Evolutionary conservation across 441 rosid genomes (phyloP).

Genomic region (Adansonia rubrostipa): DNA sequence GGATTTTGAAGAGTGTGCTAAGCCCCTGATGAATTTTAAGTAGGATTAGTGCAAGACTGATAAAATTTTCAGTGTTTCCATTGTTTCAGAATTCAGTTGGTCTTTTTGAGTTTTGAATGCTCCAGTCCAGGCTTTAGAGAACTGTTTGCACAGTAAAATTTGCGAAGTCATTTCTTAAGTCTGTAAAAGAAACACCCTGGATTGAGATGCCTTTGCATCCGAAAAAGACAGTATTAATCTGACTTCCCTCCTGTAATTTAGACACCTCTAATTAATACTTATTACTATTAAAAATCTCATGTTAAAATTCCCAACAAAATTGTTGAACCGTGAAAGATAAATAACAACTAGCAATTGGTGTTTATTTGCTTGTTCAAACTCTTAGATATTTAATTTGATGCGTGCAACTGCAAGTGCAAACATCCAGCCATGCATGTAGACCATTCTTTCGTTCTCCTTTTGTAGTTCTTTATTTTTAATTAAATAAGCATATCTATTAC

Average conservation of each 20-base stretch:
- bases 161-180: neutral
- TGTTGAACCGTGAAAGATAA: neutral
- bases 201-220: conserved; percentile 22
- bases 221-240: conserved; percentile 14
- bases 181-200: conserved; percentile 16
- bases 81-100: neutral
- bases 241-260: neutral
- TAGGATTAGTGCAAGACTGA: neutral
- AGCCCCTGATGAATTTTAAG: neutral
- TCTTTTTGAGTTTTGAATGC: neutral
- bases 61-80: conserved; percentile 7
- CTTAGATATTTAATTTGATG: neutral
- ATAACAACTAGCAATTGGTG: neutral
- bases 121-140: neutral
- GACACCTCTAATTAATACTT: conserved; percentile 1
- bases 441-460: neutral
- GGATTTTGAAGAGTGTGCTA: conserved; percentile 14
- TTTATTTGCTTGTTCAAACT: neutral
- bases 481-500: neutral
- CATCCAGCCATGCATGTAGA: neutral
- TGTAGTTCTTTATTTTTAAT: neutral
- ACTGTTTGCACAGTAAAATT: conserved; percentile 12
- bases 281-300: neutral
- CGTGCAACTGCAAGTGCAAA: neutral
- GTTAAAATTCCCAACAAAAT: neutral